These are phyloP conservation scores for Candida argentea DNA, from an alignment of 805 yeast species.

Conservation along the genomic window DNA sequence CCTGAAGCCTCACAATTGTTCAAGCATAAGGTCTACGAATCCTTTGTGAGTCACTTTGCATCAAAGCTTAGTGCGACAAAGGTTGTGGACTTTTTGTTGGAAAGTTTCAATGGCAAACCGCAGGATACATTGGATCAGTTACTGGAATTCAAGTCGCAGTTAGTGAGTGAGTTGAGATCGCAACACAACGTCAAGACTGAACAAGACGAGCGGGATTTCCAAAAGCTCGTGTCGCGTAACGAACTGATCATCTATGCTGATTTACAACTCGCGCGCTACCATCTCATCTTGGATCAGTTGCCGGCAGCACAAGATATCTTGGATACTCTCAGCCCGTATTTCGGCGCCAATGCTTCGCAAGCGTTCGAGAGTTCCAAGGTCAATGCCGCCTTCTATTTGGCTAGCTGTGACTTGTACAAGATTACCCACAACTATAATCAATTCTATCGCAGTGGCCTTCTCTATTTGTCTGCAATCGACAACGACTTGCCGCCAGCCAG, in stretches of 20 bases:
- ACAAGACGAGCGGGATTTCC: constrained; percentile 14
- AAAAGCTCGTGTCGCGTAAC: constrained; percentile 33
- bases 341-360: constrained; percentile 34
- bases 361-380: constrained; percentile 39
- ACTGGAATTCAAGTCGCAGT: constrained; percentile 20
- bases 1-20: constrained; percentile 34
- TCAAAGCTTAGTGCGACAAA: constrained; percentile 71
- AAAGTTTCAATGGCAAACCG: constrained; percentile 25
- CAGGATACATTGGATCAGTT: constrained; percentile 26
- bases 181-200: constrained; percentile 18
- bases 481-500: constrained; percentile 29
- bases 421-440: constrained; percentile 67
- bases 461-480: constrained; percentile 70
- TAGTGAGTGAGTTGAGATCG: constrained; percentile 17
- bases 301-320: constrained; percentile 57
- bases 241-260: constrained; percentile 41
- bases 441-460: constrained; percentile 71
- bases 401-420: constrained; percentile 69
- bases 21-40: constrained; percentile 57
- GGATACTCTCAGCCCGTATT: constrained; percentile 46
- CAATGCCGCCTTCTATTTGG: constrained; percentile 74
- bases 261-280: constrained; percentile 65
- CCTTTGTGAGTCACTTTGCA: constrained; percentile 58
- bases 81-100: constrained; percentile 63
- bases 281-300: constrained; percentile 43